These are phyloP conservation scores for Gypsophila paniculata DNA, from an alignment of 179 eudicot genomes.

Conservation along the genomic window DNA sequence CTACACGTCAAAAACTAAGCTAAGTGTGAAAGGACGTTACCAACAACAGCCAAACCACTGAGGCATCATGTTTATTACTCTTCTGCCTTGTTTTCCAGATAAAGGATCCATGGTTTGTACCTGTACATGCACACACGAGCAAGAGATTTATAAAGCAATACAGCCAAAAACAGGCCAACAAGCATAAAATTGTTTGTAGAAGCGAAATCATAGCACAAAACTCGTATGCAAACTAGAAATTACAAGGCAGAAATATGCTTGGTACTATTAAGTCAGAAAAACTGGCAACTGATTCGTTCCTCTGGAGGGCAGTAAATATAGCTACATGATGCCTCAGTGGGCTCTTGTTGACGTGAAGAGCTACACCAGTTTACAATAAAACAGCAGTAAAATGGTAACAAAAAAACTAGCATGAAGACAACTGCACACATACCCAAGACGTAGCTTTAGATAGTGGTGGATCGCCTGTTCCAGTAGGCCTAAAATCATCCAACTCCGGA, in stretches of 20 bases:
- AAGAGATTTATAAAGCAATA: background rate
- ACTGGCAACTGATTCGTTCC: constrained; percentile 1
- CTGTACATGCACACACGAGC: constrained; percentile 31
- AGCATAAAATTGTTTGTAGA: background rate
- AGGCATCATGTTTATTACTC: constrained; percentile 98
- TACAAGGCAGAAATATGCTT: too few relatives aligned
- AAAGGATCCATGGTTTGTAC: constrained; percentile 65
- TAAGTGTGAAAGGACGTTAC: constrained; percentile 36
- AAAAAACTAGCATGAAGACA: constrained; percentile 8
- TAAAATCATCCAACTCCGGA: constrained; percentile 96
- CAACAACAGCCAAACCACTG: constrained; percentile 99
- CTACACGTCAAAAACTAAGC: background rate
- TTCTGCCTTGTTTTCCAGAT: constrained; percentile 69
- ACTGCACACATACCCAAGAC: constrained; percentile 64
- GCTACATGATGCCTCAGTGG: too few relatives aligned
- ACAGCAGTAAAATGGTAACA: background rate
- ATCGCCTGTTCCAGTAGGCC: constrained; percentile 98
- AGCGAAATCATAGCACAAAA: background rate
- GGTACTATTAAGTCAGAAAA: background rate
- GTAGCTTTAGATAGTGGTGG: constrained; percentile 87
- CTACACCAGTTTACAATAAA: background rate
- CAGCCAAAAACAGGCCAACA: background rate
- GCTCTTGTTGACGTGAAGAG: too few relatives aligned
- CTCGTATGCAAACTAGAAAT: too few relatives aligned
- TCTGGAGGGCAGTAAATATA: background rate